Base-by-base conservation (phyloP, 2,329 filamentous ascomycete genomes). In the Diaporthe sp. region DNA sequence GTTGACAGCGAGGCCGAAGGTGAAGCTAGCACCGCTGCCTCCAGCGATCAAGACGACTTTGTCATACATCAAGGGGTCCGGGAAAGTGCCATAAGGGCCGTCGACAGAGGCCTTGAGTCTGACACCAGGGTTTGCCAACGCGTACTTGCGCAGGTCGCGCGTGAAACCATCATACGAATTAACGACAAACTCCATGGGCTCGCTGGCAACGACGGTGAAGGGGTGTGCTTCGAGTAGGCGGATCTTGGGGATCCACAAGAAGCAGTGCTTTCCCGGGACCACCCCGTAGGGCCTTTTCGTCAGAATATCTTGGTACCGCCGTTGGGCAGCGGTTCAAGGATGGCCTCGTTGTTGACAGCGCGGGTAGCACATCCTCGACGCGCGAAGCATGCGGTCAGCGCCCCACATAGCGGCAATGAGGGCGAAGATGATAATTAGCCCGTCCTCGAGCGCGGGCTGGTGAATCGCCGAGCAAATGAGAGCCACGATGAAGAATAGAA, bases 211-310 rank as follows among this genome's bases (percentile, higher is more conserved):
- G 65, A 92, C 89, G 2, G 91, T 92, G 77, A 93, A 93, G 0
- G 91, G 91, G 75, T 93, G 92, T 2, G 88, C 90, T 80, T 93
- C 89, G 25, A 88, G 82, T 2, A 83, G 77, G 13, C 91, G 87
- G 63, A 93, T 85, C 6, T 82, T 82, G 0, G 91, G 92, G 9
- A 93, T 86, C 90, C 90, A 93, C 39, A 93, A 81, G 78, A 92
- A 92, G 77, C 89, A 90, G 78, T 93, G 91, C 75, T 89, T 88
- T 2, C 90, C 91, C 0, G 91, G 86, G 2, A 82, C 80, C 1
- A 87, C 86, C 3, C 82, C 81, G 0, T 84, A 75, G 1, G 87
- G 86, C 3, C 86, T 84, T 79, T 89, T 88, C 66, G 84, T 81
- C 42, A 92, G 81, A 0, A 86, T 84, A 92, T 85, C 50, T 88